phyloP scores from a whole-genome alignment of 495 filamentous ascomycete genomes.

The Parachaetomium inaequale region DNA sequence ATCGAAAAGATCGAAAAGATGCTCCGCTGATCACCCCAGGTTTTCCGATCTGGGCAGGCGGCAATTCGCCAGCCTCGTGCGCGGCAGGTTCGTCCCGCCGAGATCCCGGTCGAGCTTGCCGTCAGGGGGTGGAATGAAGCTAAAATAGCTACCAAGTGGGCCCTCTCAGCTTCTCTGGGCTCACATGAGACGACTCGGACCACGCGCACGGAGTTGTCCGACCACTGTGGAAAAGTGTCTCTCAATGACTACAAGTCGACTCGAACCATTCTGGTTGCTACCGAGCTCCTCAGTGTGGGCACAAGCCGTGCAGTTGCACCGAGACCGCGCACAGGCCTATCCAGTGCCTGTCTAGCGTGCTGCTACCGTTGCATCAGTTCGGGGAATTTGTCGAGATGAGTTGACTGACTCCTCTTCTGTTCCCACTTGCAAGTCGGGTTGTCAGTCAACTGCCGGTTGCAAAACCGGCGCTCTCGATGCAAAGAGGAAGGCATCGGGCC shows the following conservation, averaged over 20 bases:
- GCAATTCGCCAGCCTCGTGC: slow-evolving; percentile 8
- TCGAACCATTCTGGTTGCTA: no score
- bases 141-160: slow-evolving; percentile 5
- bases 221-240: no score
- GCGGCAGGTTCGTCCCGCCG: slow-evolving; percentile 1
- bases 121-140: neutral
- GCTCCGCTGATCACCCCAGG: neutral
- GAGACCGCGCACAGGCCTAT: no score
- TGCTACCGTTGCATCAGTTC: no score
- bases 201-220: no score
- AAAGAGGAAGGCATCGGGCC: no score
- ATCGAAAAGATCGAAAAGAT: neutral
- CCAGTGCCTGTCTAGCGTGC: no score
- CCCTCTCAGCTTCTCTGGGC: neutral
- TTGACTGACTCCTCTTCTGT: neutral
- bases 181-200: neutral
- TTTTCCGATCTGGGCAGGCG: neutral
- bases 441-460: neutral
- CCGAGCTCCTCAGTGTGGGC: no score
- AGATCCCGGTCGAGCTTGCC: neutral
- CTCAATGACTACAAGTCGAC: no score
- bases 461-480: no score
- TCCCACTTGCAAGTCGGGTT: neutral
- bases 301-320: no score
- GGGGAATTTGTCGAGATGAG: neutral